Percentiles rank a stretch among this genome's conserved stretches.
These are phyloP conservation scores for Chrysochromulina tobinii DNA, from an alignment of 78 protist species.

Conservation along the genomic window DNA sequence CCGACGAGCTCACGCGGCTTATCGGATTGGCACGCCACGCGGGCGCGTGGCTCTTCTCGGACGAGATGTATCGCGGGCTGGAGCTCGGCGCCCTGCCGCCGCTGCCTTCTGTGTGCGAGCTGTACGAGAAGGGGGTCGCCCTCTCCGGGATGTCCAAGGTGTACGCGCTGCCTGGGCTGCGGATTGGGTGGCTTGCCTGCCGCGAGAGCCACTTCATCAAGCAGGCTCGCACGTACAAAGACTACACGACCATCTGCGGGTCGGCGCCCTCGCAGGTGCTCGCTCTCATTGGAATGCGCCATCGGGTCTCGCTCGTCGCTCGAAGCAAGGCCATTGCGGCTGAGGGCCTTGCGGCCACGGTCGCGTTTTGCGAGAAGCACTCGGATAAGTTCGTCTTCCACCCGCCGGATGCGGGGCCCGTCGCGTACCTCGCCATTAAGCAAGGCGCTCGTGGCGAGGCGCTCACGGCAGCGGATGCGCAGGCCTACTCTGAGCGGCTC, in stretches of 20 bases:
- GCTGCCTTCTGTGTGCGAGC: background rate
- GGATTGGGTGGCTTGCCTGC: background rate
- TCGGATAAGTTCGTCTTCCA: no score
- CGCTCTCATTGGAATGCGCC: background rate
- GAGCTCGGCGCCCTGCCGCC: background rate
- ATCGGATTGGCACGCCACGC: background rate
- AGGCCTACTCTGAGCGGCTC: no score
- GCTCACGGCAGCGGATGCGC: no score
- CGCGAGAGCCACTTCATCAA: background rate
- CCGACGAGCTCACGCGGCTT: background rate
- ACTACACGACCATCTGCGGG: constrained; percentile 15
- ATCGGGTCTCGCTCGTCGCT: background rate
- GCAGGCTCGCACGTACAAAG: background rate
- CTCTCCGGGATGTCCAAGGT: background rate
- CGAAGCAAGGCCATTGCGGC: background rate
- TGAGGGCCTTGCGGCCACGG: background rate
- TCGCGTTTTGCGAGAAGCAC: no score
- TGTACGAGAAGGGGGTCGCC: background rate
- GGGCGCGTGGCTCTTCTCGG: background rate
- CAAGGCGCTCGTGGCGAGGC: no score
- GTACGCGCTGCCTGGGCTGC: background rate
- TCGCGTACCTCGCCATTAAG: no score
- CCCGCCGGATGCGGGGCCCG: no score
- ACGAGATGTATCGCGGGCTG: constrained; percentile 32
- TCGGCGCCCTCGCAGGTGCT: background rate